Conservation (phyloP, 2,329 filamentous ascomycete genomes). For the Hansfordia pulvinata region DNA sequence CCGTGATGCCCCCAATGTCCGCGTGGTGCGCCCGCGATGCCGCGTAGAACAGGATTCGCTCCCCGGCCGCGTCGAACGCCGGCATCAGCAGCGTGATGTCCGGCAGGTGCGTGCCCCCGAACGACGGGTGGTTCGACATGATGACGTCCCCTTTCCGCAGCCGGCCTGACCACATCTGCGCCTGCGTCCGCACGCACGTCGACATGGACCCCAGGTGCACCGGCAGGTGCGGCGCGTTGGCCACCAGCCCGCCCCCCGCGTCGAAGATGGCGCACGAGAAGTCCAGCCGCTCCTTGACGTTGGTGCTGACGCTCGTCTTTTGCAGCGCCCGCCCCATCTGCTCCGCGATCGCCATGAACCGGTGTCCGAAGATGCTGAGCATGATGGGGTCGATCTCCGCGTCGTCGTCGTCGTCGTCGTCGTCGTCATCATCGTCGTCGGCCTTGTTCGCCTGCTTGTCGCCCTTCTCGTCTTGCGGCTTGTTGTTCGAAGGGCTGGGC, state of each 20-base stretch:
- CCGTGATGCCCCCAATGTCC: conserved; percentile 65
- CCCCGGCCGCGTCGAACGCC: conserved; percentile 51
- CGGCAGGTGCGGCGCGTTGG: conserved; percentile 68
- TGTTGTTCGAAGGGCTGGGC: conserved; percentile 3
- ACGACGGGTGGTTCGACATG: conserved; percentile 75
- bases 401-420: conserved; percentile 19
- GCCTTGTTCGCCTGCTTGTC: too few relatives aligned
- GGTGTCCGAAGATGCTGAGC: conserved; percentile 66
- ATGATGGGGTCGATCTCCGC: conserved; percentile 59
- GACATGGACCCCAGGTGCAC: conserved; percentile 77
- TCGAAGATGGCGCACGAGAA: conserved; percentile 78
- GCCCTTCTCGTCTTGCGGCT: too few relatives aligned
- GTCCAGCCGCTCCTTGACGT: conserved; percentile 71
- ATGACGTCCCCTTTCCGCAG: conserved; percentile 70
- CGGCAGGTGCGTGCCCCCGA: conserved; percentile 70
- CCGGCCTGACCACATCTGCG: conserved; percentile 67
- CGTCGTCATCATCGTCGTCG: conserved; percentile 8
- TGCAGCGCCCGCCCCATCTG: conserved; percentile 71
- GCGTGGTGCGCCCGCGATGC: conserved; percentile 72
- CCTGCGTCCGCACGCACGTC: conserved; percentile 69
- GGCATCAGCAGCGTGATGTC: conserved; percentile 75
- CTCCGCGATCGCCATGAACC: conserved; percentile 78
- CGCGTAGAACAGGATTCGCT: conserved; percentile 70
- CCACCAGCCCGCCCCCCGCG: conserved; percentile 59
- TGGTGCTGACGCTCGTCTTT: conserved; percentile 68